A percentile compares a stretch with the other conserved stretches of the same genome.
phyloP scores from a whole-genome alignment of 495 filamentous ascomycete species.

The Darksidea phi region DNA sequence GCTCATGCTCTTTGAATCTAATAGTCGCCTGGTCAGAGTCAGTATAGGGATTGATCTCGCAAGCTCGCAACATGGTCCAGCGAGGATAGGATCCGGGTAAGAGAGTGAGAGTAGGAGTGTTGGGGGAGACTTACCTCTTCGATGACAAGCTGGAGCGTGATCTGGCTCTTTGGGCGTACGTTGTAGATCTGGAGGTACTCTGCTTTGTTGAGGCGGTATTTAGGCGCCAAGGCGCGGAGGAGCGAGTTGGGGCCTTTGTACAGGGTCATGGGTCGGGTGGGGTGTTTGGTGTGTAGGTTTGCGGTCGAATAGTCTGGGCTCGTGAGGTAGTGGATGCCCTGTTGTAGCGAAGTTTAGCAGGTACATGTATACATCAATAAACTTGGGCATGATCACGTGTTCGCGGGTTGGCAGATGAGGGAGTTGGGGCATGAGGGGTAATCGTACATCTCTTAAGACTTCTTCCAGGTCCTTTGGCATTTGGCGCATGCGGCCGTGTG shows the following conservation, averaged over 20 bases:
- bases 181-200: slow-evolving; percentile 35
- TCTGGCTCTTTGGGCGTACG: slow-evolving; percentile 11
- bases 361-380: too few relatives aligned
- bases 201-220: slow-evolving; percentile 26
- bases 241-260: slow-evolving; percentile 27
- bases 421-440: not conserved
- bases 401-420: not conserved
- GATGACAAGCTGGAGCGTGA: slow-evolving; percentile 23
- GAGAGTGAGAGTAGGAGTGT: not conserved
- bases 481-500: slow-evolving; percentile 4
- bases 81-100: not conserved
- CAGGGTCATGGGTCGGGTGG: slow-evolving; percentile 17
- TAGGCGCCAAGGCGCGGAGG: slow-evolving; percentile 21
- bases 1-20: slow-evolving; percentile 9
- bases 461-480: slow-evolving; percentile 13
- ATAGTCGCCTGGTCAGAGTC: slow-evolving; percentile 6
- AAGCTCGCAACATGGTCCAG: not conserved
- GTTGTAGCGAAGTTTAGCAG: not conserved
- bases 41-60: too few relatives aligned
- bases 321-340: slow-evolving; percentile 23
- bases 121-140: slow-evolving; percentile 21
- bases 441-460: slow-evolving; percentile 25
- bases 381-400: not conserved
- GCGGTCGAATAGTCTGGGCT: not conserved
- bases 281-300: slow-evolving; percentile 1